Evolutionary conservation across 164 flowering plant species (phyloP).

Genomic region (Paratinospora sagittata): DNA sequence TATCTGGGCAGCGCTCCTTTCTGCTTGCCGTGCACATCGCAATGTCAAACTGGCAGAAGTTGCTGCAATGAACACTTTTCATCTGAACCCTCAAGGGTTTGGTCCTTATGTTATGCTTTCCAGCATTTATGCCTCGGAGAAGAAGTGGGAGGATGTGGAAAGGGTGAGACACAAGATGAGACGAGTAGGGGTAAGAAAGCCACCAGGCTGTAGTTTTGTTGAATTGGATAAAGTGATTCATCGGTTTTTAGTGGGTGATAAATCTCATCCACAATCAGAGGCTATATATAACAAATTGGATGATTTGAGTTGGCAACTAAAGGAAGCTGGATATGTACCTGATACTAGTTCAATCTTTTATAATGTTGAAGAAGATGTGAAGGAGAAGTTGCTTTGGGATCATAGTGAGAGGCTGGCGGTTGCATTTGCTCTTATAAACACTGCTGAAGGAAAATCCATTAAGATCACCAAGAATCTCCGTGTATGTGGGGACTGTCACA

Average conservation of each 20-base stretch:
- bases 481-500: slow-evolving; percentile 39
- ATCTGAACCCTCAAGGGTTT: slow-evolving; percentile 27
- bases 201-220: slow-evolving; percentile 41
- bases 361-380: slow-evolving; percentile 34
- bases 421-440: slow-evolving; percentile 38
- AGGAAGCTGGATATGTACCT: slow-evolving; percentile 33
- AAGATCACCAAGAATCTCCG: slow-evolving; percentile 45
- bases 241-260: slow-evolving; percentile 39
- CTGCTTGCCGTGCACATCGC: slow-evolving; percentile 36
- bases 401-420: slow-evolving; percentile 45
- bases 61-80: slow-evolving; percentile 30
- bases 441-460: slow-evolving; percentile 23
- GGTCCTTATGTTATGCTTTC: slow-evolving; percentile 37
- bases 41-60: slow-evolving; percentile 38
- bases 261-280: slow-evolving; percentile 29
- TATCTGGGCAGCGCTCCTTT: slow-evolving; percentile 43
- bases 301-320: slow-evolving; percentile 25
- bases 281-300: slow-evolving; percentile 30
- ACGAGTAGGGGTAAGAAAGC: slow-evolving; percentile 26
- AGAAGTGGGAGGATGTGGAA: slow-evolving; percentile 44
- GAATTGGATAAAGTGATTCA: slow-evolving; percentile 33
- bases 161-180: slow-evolving; percentile 31
- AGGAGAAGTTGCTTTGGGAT: slow-evolving; percentile 42
- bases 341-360: slow-evolving; percentile 36
- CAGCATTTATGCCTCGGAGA: slow-evolving; percentile 35